phyloP scores from a whole-genome alignment of 139 green algal species.

The Chlorella sp. region DNA sequence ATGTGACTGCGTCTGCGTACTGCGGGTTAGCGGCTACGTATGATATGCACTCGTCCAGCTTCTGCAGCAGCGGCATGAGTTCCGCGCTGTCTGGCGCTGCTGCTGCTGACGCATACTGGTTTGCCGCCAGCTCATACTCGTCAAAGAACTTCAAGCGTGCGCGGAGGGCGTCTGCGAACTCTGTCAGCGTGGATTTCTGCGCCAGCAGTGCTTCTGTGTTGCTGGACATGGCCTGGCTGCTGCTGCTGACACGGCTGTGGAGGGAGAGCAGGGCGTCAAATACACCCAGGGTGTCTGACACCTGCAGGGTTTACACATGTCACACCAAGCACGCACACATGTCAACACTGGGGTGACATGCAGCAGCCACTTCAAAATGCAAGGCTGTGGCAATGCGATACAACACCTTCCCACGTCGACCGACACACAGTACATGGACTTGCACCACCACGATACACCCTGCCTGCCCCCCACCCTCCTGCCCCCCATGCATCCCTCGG shows the following conservation, averaged over 20 bases:
- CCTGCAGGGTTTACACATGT: no score
- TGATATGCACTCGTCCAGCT: constrained; percentile 87
- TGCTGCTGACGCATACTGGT: no score
- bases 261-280: constrained; percentile 58
- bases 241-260: constrained; percentile 53
- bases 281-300: constrained; percentile 41
- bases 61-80: constrained; percentile 78
- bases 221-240: constrained; percentile 42
- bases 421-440: no score
- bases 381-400: no score
- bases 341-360: no score
- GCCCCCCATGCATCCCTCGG: no score
- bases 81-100: constrained; percentile 25
- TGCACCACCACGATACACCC: no score
- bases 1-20: no score
- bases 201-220: constrained; percentile 63
- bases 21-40: constrained; percentile 67
- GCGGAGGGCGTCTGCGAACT: constrained; percentile 62
- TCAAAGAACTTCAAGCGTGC: constrained; percentile 86
- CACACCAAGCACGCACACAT: no score
- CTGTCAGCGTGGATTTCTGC: constrained; percentile 50
- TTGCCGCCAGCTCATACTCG: constrained; percentile 79
- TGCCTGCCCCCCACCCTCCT: no score
- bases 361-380: no score
- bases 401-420: no score